phyloP scores from a whole-genome alignment of 2,329 filamentous ascomycete species.

The Colletotrichum sp. region DNA sequence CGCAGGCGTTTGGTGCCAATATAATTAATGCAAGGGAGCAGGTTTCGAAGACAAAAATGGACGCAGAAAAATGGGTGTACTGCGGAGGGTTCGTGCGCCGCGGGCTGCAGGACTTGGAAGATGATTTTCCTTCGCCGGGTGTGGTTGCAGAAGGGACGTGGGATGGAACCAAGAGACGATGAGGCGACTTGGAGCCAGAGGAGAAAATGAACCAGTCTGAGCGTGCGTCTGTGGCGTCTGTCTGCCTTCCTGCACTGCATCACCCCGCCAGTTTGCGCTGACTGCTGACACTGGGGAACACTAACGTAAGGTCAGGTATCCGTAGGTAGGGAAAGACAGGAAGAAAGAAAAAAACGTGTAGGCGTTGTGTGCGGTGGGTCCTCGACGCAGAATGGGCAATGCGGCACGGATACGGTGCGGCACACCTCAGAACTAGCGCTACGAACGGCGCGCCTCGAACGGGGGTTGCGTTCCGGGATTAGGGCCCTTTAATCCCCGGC shows the following conservation, averaged over 20 bases:
- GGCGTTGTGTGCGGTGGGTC: not conserved
- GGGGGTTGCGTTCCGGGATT: constrained; percentile 3
- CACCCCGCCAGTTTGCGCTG: not conserved
- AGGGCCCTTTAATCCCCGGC: not conserved
- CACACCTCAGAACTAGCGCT: not conserved
- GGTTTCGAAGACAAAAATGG: not conserved
- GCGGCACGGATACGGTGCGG: not conserved
- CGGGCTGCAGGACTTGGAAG: not conserved
- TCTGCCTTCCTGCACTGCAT: not conserved
- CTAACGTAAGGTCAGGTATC: not conserved
- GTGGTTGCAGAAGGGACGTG: constrained; percentile 3
- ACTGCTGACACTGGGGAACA: not conserved
- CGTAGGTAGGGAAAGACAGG: not conserved
- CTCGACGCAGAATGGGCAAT: not conserved
- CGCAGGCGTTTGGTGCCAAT: not conserved
- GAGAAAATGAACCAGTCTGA: not conserved
- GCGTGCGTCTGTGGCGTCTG: not conserved
- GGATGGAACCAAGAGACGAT: not conserved
- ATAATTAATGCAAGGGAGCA: not conserved
- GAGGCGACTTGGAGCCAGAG: not conserved
- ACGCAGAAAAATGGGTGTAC: not conserved
- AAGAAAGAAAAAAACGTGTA: not conserved
- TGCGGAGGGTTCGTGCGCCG: not conserved
- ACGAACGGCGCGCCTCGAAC: not conserved
- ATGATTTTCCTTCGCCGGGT: not conserved